Evolutionary conservation across 73 alveolate species (phyloP).

Genomic region (Symbiodinium natans): DNA sequence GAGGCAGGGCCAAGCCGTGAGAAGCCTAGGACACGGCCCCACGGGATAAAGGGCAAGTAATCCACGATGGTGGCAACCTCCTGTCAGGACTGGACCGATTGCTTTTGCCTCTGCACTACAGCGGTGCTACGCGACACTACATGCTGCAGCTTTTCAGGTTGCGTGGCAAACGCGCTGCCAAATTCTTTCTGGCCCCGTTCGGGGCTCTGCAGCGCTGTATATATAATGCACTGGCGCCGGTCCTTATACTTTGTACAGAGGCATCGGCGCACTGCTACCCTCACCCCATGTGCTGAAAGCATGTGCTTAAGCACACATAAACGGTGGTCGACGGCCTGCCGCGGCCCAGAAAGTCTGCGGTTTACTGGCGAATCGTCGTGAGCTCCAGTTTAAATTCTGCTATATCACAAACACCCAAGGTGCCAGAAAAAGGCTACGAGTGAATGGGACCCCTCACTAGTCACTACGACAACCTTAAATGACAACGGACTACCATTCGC

Average conservation of each 20-base stretch:
- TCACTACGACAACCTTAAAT: too few species aligned
- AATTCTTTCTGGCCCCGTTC: not conserved
- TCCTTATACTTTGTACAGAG: not conserved
- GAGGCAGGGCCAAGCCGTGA: not conserved
- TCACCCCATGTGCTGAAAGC: not conserved
- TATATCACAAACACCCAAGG: too few species aligned
- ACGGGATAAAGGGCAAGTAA: not conserved
- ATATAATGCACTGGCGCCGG: not conserved
- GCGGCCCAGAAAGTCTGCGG: not conserved
- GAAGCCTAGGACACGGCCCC: not conserved
- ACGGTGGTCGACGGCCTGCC: not conserved
- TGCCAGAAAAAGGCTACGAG: too few species aligned
- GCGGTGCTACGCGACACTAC: too few species aligned
- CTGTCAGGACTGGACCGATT: not conserved
- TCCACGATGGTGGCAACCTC: slow-evolving; percentile 15
- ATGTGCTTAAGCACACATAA: too few species aligned
- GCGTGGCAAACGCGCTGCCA: too few species aligned
- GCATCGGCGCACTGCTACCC: not conserved
- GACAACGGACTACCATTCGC: too few species aligned
- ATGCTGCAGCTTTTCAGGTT: too few species aligned
- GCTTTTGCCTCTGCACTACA: not conserved
- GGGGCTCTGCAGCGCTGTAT: not conserved
- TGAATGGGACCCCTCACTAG: too few species aligned
- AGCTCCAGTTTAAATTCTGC: too few species aligned
- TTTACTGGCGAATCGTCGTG: not conserved